A percentile compares a stretch with the other conserved stretches of the same genome.
Conservation (phyloP, 164 flowering plant species). For the Vitis riparia region DNA sequence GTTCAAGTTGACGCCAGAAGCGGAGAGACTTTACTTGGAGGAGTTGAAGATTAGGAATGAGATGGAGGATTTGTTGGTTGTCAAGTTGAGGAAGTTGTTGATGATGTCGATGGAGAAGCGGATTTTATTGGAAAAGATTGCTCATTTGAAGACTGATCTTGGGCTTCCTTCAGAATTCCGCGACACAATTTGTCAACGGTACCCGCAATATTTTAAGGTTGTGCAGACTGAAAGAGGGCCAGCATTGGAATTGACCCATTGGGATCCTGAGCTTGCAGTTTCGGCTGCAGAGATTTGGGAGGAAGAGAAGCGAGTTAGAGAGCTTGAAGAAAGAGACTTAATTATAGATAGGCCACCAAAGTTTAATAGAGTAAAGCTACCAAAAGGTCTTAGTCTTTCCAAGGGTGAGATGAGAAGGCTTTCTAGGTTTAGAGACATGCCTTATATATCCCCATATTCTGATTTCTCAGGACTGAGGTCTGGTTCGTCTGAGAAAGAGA, state of each 20-base stretch:
- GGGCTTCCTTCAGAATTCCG: constrained; percentile 85
- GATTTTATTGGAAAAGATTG: constrained; percentile 78
- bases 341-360: constrained; percentile 81
- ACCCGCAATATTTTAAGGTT: constrained; percentile 86
- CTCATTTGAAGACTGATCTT: constrained; percentile 76
- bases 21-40: constrained; percentile 78
- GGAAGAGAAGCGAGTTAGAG: constrained; percentile 60
- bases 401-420: constrained; percentile 80
- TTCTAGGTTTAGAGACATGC: constrained; percentile 63
- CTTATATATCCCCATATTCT: constrained; percentile 83
- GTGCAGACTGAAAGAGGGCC: constrained; percentile 77
- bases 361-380: constrained; percentile 80
- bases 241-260: constrained; percentile 79
- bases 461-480: constrained; percentile 69
- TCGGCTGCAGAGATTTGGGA: constrained; percentile 80
- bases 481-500: constrained; percentile 79
- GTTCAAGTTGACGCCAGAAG: constrained; percentile 80
- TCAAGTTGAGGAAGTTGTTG: constrained; percentile 81
- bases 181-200: constrained; percentile 71
- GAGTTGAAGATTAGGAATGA: constrained; percentile 75
- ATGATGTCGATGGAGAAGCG: constrained; percentile 94
- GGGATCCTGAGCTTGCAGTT: constrained; percentile 93
- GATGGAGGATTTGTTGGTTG: constrained; percentile 72
- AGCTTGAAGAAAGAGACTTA: constrained; percentile 63
- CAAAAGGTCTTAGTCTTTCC: constrained; percentile 83